Evolutionary conservation across 129 eudicot genomes (phyloP), one percentile per base, ranked within the genome.

Genomic region (Oenanthe sinensis): DNA sequence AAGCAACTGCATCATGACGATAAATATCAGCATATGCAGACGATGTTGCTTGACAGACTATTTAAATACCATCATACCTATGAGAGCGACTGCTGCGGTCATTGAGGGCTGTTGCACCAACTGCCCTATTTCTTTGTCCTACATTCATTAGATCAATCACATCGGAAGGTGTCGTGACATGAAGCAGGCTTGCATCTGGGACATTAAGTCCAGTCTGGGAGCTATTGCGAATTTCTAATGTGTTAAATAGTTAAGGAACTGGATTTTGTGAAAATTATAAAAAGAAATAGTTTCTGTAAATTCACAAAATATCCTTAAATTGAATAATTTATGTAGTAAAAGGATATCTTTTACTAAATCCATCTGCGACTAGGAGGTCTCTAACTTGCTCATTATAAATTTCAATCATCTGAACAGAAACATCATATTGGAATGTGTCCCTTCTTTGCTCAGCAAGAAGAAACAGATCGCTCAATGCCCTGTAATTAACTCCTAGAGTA

Each of bases 71-170:
- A 39, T 1, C 60, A 71, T 68, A 91, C 99, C 99, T 96, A 87
- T 96, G 99, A 84, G 99, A 96, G 65, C 99, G 99, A 86, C 99
- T 96, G 82, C 99, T 96, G 17, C 99, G 97, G 78, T 96, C 99
- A 84, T 96, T 96, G 40, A 96, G 93, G 55, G 99, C 99, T 65
- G 99, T 96, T 78, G 99, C 95, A 82, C 99, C 97, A 33, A 96
- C 99, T 42, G 81, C 96, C 65, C 99, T 93, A 75, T 90, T 92
- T 81, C 85, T 84, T 33, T 88, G 91, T 65, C 99, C 99, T 26
- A 92, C 36, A 79, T 88, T 90, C 99, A 96, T 96, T 72, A 96
- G 78, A 65, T 90, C 87, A 78, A 96, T 89, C 63, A 96, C 97
- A 76, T 96, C 97, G 60, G 84, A 87, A 80, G 95, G 86, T 19